Evolutionary conservation across 2,329 filamentous ascomycete species (phyloP).

Genomic region (Epichloe brachyelytri): DNA sequence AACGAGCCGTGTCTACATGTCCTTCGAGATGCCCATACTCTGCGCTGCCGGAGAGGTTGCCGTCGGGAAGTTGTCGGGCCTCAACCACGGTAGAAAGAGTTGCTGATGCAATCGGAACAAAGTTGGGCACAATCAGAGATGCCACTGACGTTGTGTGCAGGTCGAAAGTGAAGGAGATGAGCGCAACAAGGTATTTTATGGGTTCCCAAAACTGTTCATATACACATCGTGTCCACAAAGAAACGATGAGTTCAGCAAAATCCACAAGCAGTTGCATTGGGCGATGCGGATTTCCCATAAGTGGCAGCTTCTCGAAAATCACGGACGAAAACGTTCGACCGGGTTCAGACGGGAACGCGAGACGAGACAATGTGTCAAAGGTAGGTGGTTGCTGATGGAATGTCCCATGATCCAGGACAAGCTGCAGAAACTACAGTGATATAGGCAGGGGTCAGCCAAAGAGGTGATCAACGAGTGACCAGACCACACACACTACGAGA

Average conservation of each 20-base stretch:
- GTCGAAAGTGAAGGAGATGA: slow-evolving; percentile 51
- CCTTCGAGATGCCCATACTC: slow-evolving; percentile 28
- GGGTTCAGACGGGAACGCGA: slow-evolving; percentile 51
- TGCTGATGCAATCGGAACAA: slow-evolving; percentile 42
- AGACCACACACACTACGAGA: not conserved
- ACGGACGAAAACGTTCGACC: slow-evolving; percentile 45
- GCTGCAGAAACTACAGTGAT: slow-evolving; percentile 41
- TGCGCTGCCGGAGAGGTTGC: slow-evolving; percentile 32
- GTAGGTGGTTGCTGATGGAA: slow-evolving; percentile 44
- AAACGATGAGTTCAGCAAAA: slow-evolving; percentile 50
- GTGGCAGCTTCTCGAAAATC: slow-evolving; percentile 53
- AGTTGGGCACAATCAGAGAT: slow-evolving; percentile 42
- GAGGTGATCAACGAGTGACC: not conserved
- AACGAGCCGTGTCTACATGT: slow-evolving; percentile 49
- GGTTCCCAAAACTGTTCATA: slow-evolving; percentile 50
- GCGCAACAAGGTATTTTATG: slow-evolving; percentile 50
- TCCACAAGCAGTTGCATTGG: slow-evolving; percentile 46
- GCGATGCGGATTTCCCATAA: slow-evolving; percentile 35
- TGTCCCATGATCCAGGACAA: slow-evolving; percentile 50
- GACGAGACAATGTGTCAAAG: slow-evolving; percentile 54
- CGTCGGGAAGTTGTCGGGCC: slow-evolving; percentile 34
- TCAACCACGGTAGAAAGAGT: slow-evolving; percentile 49
- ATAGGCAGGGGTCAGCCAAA: not conserved
- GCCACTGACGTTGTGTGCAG: slow-evolving; percentile 47
- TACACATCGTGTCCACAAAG: slow-evolving; percentile 56